Evolutionary conservation across 169 alveolate genomes (phyloP).

Genomic region (Perkinsus olseni): DNA sequence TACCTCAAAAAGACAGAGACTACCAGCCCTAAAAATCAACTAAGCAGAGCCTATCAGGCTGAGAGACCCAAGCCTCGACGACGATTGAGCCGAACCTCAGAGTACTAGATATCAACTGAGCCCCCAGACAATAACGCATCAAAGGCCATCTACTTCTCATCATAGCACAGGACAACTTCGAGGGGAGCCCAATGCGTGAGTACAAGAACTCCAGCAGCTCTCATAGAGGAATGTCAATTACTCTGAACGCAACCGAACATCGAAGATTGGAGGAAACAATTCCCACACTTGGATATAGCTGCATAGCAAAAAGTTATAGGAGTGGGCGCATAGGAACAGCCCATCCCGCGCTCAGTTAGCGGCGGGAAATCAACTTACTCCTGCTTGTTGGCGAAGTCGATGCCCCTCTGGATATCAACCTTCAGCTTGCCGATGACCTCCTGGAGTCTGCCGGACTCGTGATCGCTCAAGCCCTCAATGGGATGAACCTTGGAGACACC

Average conservation of each 20-base stretch:
- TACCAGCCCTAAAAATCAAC: no score
- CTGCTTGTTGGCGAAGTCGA: neutral
- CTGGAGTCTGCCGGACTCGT: neutral
- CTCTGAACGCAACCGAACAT: neutral
- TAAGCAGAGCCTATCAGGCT: no score
- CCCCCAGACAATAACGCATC: no score
- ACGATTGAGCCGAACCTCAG: no score
- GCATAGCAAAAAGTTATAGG: neutral
- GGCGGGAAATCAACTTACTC: neutral
- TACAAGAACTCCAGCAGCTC: neutral
- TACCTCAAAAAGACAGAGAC: no score
- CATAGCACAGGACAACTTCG: no score
- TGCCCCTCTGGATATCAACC: neutral
- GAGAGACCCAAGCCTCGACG: no score
- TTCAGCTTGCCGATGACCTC: neutral
- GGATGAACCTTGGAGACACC: neutral
- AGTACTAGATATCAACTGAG: no score
- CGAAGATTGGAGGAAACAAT: neutral
- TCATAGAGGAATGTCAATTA: no score
- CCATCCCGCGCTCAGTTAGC: neutral
- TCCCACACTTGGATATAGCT: neutral
- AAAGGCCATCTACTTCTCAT: no score
- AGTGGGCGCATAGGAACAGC: neutral
- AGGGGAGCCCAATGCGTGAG: no score
- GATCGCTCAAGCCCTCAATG: neutral